Evolutionary conservation across 176 grass and related monocot species (phyloP).

Genomic region (Musa beccarii): DNA sequence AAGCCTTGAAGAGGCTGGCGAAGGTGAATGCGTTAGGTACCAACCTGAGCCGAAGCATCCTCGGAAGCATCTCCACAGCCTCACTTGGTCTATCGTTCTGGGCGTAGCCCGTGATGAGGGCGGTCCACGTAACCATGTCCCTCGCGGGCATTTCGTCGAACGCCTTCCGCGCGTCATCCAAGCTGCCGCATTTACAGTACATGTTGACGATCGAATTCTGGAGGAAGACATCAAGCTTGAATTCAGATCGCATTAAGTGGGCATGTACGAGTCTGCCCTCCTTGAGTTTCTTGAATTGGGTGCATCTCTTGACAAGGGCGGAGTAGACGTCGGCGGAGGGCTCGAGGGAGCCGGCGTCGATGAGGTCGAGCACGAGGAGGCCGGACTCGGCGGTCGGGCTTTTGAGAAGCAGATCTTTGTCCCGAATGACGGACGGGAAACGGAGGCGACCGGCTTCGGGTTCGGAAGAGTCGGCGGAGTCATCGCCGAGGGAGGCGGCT

Average conservation of each 20-base stretch:
- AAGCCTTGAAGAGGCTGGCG: conserved; percentile 54
- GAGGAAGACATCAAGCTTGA: conserved; percentile 39
- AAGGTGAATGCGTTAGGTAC: conserved; percentile 50
- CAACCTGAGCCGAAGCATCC: conserved; percentile 27
- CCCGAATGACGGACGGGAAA: not conserved
- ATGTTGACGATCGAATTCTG: conserved; percentile 45
- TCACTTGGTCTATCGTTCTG: conserved; percentile 40
- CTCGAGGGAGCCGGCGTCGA: conserved; percentile 29
- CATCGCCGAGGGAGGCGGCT: not conserved
- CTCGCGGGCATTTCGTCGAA: conserved; percentile 38
- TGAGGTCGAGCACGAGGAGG: conserved; percentile 23
- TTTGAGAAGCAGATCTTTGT: conserved; percentile 16
- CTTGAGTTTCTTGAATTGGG: conserved; percentile 21
- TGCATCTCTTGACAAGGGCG: conserved; percentile 36
- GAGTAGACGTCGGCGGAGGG: conserved; percentile 29
- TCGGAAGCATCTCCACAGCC: conserved; percentile 30
- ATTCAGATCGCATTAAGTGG: conserved; percentile 26
- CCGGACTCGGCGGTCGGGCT: not conserved
- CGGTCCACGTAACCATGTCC: conserved; percentile 60
- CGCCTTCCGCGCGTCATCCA: conserved; percentile 30
- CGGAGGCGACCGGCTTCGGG: not conserved
- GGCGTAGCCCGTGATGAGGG: conserved; percentile 51
- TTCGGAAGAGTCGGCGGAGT: not conserved
- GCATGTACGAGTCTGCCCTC: conserved; percentile 26
- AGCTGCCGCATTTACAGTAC: conserved; percentile 46